These are phyloP conservation scores for Kondoa subrosea DNA, from an alignment of 768 basidiomycete genomes.

Conservation along the genomic window DNA sequence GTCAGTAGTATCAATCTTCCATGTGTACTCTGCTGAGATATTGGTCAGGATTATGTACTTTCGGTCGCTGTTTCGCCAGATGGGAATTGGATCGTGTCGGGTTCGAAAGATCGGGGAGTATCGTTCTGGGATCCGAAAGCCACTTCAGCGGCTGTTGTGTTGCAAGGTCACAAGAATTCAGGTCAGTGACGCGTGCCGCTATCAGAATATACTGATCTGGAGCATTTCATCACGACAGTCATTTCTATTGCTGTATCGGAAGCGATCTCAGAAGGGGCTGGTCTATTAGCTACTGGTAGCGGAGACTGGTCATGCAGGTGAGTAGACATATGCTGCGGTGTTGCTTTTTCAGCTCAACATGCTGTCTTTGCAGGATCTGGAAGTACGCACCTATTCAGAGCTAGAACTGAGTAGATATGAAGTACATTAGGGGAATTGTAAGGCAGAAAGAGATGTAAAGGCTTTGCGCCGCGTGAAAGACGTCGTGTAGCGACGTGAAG, in stretches of 20 bases:
- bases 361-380: background rate
- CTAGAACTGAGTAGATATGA: too few relatives aligned
- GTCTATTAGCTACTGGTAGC: slow-evolving; percentile 50
- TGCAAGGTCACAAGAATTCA: slow-evolving; percentile 62
- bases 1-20: slow-evolving; percentile 33
- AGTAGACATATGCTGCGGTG: background rate
- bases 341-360: background rate
- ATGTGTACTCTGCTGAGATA: background rate
- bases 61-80: slow-evolving; percentile 72
- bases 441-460: too few relatives aligned
- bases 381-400: background rate
- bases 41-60: slow-evolving; percentile 49
- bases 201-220: slow-evolving; percentile 11
- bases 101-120: slow-evolving; percentile 87
- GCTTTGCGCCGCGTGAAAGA: too few relatives aligned
- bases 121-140: slow-evolving; percentile 77
- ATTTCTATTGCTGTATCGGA: slow-evolving; percentile 57
- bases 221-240: slow-evolving; percentile 34
- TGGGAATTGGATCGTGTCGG: slow-evolving; percentile 85
- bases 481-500: too few relatives aligned
- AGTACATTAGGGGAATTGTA: too few relatives aligned
- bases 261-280: slow-evolving; percentile 46
- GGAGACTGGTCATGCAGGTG: slow-evolving; percentile 42
- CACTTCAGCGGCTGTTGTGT: slow-evolving; percentile 73
- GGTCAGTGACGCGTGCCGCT: slow-evolving; percentile 35